Evolutionary conservation across 129 eudicot genomes (phyloP).

Genomic region (Flaveria linearis): DNA sequence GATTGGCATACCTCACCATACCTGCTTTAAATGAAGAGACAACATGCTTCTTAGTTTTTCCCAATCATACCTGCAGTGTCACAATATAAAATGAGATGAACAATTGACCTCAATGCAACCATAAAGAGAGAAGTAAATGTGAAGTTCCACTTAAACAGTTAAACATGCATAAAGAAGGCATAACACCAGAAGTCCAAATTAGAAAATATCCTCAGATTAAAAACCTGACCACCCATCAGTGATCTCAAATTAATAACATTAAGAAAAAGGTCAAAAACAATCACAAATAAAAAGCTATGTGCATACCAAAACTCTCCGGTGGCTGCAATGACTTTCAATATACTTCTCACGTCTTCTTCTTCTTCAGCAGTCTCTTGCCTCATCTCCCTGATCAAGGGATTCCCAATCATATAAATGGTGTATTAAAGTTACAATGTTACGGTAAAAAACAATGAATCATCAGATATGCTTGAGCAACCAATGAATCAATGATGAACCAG

Average conservation of each 20-base stretch:
- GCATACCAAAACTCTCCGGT: constrained; percentile 90
- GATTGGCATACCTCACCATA: constrained; percentile 60
- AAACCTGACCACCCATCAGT: not conserved
- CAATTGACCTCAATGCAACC: constrained; percentile 8
- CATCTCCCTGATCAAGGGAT: constrained; percentile 40
- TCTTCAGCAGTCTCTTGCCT: constrained; percentile 51
- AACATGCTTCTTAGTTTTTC: constrained; percentile 68
- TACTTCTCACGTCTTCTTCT: constrained; percentile 53
- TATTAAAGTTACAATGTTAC: constrained; percentile 2
- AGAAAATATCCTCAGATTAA: not conserved
- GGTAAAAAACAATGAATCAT: not conserved
- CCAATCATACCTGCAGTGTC: constrained; percentile 74
- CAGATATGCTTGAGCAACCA: constrained; percentile 9
- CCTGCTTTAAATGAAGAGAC: constrained; percentile 85
- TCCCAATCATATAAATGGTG: constrained; percentile 11
- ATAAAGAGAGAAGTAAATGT: not conserved
- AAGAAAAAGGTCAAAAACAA: not conserved
- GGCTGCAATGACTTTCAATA: constrained; percentile 66
- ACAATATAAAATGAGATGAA: not conserved
- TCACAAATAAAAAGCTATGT: not conserved
- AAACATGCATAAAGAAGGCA: constrained; percentile 6
- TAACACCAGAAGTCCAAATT: not conserved
- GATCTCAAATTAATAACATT: not conserved
- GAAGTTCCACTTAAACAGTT: constrained; percentile 6
- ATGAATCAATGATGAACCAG: constrained; percentile 7